Percentiles rank a stretch among this genome's conserved stretches.
These are phyloP conservation scores for Dillenia suffruticosa DNA, from an alignment of 164 flowering plant species.

Conservation along the genomic window DNA sequence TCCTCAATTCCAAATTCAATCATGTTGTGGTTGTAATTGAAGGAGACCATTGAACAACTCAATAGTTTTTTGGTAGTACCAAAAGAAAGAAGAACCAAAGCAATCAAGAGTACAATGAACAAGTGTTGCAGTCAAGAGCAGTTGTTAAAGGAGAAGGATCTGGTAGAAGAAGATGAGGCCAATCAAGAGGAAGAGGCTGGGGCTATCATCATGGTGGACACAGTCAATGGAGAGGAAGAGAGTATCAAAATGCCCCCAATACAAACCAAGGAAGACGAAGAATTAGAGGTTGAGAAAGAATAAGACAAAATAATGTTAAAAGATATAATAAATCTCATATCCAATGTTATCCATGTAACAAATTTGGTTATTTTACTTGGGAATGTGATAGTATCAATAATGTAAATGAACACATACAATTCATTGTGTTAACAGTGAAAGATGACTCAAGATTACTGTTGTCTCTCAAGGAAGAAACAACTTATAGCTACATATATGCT, in stretches of 20 bases:
- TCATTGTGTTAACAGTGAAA: no score
- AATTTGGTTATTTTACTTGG: no score
- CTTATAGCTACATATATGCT: no score
- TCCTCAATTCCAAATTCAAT: no score
- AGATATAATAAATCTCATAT: neutral
- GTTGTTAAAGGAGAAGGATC: slow-evolving; percentile 20
- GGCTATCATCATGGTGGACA: neutral
- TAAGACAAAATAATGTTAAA: slow-evolving; percentile 1
- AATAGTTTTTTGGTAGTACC: slow-evolving; percentile 1
- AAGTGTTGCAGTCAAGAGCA: slow-evolving; percentile 35
- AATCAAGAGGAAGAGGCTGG: neutral
- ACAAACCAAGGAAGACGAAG: slow-evolving; percentile 6
- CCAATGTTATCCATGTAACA: no score
- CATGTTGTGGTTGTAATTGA: no score
- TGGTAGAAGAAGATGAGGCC: slow-evolving; percentile 5
- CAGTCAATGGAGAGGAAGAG: neutral
- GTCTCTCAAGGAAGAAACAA: no score
- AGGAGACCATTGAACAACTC: neutral
- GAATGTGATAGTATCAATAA: no score
- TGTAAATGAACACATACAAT: no score
- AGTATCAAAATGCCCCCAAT: neutral
- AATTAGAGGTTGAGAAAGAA: neutral
- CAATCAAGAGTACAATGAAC: slow-evolving; percentile 14
- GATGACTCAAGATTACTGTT: no score
- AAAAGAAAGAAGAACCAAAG: slow-evolving; percentile 14